Percentiles rank a stretch among this genome's conserved stretches.
phyloP scores from a whole-genome alignment of 257 asterid species.

The Solanum megistacrolobum region DNA sequence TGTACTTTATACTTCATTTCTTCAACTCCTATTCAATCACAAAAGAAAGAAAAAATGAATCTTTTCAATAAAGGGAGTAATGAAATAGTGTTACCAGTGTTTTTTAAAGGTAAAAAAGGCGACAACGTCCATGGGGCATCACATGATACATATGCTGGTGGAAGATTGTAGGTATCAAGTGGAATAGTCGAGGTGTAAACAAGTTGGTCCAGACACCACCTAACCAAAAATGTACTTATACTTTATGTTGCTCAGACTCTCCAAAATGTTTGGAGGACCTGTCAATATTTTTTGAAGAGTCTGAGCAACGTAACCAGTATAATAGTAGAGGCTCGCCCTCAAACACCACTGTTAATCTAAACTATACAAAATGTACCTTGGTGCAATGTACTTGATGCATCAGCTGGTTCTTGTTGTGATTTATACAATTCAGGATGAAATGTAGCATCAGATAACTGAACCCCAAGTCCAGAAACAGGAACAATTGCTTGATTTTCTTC shows the following conservation, averaged over 20 bases:
- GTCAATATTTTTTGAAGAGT: background rate
- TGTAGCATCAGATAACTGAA: background rate
- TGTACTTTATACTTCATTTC: background rate
- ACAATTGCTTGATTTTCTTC: background rate
- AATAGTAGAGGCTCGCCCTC: background rate
- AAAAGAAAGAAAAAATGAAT: background rate
- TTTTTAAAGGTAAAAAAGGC: background rate
- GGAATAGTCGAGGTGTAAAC: too few relatives aligned
- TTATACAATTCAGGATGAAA: background rate
- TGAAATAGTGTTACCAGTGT: background rate
- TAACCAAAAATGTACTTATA: background rate
- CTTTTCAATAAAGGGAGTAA: background rate
- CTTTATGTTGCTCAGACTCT: background rate
- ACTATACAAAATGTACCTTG: background rate
- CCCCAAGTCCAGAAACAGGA: constrained; percentile 1
- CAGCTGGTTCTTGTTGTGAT: background rate
- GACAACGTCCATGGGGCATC: background rate
- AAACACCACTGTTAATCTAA: background rate
- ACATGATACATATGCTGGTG: background rate
- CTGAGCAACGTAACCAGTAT: background rate
- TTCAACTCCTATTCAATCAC: background rate
- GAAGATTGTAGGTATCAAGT: too few relatives aligned
- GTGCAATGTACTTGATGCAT: background rate
- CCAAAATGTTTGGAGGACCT: background rate
- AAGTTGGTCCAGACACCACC: background rate